Evolutionary conservation across 106 monocot species (phyloP).

Genomic region (Triglochin maritima): DNA sequence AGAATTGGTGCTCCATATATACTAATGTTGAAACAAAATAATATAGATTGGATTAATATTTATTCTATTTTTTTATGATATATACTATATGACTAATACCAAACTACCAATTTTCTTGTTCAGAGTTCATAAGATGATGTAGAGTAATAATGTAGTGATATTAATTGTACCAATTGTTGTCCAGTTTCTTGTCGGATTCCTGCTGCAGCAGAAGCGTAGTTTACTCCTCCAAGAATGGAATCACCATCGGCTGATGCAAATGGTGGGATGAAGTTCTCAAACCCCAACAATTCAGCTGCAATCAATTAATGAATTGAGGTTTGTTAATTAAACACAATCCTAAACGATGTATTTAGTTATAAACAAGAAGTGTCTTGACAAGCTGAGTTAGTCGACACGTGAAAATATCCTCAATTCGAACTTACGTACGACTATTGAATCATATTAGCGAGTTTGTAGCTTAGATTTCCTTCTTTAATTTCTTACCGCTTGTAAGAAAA

Average conservation of each 20-base stretch:
- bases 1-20: not conserved
- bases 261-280: slow-evolving; percentile 57
- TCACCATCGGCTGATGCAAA: slow-evolving; percentile 33
- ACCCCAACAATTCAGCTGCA: slow-evolving; percentile 33
- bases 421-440: not conserved
- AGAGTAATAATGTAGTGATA: not conserved
- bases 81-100: no score
- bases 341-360: not conserved
- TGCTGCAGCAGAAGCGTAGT: slow-evolving; percentile 92
- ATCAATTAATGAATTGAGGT: not conserved
- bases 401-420: not conserved
- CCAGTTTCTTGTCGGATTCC: slow-evolving; percentile 92
- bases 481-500: no score
- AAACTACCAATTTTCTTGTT: no score
- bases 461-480: no score
- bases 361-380: no score
- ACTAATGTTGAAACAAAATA: no score
- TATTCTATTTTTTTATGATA: no score
- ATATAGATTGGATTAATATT: no score
- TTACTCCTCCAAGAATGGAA: slow-evolving; percentile 51
- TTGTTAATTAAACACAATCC: not conserved
- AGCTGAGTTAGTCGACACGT: no score
- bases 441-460: no score
- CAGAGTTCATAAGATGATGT: no score
- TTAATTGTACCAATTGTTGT: slow-evolving; percentile 56